Percentiles rank a stretch among this genome's conserved stretches.
These are phyloP conservation scores for Silene vulgaris DNA, from an alignment of 179 eudicot species.

Conservation along the genomic window DNA sequence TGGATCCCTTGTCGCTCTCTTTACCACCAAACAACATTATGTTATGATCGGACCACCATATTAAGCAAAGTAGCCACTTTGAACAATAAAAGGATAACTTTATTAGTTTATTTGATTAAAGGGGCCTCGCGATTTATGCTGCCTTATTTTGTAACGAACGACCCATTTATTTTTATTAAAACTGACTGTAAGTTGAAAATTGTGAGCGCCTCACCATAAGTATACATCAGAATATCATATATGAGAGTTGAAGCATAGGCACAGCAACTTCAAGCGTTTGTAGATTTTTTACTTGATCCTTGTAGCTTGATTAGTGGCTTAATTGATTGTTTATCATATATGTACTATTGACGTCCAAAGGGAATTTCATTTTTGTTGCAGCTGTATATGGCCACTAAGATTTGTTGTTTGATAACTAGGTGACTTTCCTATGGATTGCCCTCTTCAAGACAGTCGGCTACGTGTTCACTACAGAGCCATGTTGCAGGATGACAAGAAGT, in stretches of 20 bases:
- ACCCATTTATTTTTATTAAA: neutral
- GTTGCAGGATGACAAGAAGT: slow-evolving; percentile 72
- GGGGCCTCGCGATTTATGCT: neutral
- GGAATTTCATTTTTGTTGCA: neutral
- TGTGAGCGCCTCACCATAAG: neutral
- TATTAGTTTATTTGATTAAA: neutral
- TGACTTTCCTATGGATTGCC: slow-evolving; percentile 99
- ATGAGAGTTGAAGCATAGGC: neutral
- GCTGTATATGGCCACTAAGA: neutral
- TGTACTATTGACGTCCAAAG: neutral
- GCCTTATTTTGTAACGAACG: neutral
- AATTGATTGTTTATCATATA: neutral
- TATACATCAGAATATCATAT: neutral
- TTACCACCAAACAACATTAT: neutral
- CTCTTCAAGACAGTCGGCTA: slow-evolving; percentile 91
- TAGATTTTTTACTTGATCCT: neutral
- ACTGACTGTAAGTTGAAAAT: neutral
- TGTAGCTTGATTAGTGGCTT: neutral
- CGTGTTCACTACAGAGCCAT: slow-evolving; percentile 87
- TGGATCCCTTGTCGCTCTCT: neutral
- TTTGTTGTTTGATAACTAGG: slow-evolving; percentile 38
- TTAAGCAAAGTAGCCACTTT: neutral
- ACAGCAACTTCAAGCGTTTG: neutral
- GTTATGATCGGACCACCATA: neutral
- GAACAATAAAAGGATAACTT: neutral